phyloP scores from a whole-genome alignment of 306 rosid species.

The Parietaria judaica region DNA sequence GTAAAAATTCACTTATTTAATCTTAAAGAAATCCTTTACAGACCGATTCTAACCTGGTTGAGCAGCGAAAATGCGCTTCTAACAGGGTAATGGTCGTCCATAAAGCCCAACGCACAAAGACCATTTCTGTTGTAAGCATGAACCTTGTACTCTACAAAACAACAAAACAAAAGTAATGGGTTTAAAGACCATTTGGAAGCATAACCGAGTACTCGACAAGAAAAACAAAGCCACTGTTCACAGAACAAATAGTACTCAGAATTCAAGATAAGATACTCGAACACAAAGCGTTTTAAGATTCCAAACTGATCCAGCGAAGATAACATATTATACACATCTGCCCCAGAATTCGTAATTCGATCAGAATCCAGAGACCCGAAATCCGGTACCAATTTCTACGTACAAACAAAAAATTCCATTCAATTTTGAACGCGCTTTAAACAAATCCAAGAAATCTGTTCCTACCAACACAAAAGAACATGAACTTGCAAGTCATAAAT shows the following conservation, averaged over 20 bases:
- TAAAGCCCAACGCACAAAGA: conserved; percentile 87
- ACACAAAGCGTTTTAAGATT: background rate
- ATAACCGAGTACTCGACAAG: background rate
- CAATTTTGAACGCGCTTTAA: background rate
- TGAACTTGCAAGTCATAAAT: no score
- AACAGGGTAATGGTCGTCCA: conserved; percentile 97
- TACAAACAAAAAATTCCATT: background rate
- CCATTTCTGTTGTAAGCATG: conserved; percentile 89
- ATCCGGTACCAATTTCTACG: background rate
- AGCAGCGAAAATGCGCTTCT: conserved; percentile 92
- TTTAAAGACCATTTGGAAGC: no score
- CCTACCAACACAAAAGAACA: no score
- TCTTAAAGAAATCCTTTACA: background rate
- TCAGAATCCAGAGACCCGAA: conserved; percentile 2
- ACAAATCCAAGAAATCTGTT: no score
- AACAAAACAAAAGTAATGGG: background rate
- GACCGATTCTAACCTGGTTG: conserved; percentile 45
- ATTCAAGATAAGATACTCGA: no score
- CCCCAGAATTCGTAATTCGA: background rate
- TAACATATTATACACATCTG: background rate
- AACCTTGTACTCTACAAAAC: conserved; percentile 70
- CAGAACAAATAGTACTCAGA: background rate
- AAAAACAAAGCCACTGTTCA: background rate
- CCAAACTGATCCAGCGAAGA: conserved; percentile 2
- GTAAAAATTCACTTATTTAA: no score